These are phyloP conservation scores for Metschnikowia gelsemii DNA, from an alignment of 805 yeast genomes.

Conservation along the genomic window DNA sequence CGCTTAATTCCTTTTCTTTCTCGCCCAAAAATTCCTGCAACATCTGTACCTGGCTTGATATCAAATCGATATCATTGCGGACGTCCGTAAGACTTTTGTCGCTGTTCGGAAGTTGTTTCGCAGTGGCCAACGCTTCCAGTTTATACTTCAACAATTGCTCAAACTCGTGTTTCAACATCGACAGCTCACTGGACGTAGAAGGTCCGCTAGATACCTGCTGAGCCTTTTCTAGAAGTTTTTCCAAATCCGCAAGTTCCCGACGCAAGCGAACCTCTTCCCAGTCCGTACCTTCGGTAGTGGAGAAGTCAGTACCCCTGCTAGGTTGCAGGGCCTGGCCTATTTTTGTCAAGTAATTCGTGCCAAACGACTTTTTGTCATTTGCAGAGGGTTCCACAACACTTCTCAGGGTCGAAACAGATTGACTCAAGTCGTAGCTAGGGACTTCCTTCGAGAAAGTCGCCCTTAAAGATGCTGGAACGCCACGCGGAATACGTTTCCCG, in stretches of 20 bases:
- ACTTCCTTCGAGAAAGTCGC: constrained; percentile 88
- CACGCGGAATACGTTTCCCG: constrained; percentile 81
- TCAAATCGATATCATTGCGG: constrained; percentile 60
- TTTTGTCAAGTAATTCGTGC: constrained; percentile 53
- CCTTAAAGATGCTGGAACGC: constrained; percentile 90
- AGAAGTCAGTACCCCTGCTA: constrained; percentile 63
- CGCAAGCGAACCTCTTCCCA: constrained; percentile 89
- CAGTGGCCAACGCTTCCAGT: constrained; percentile 49
- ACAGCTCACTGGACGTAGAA: constrained; percentile 18
- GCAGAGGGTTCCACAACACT: constrained; percentile 19
- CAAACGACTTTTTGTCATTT: constrained; percentile 42
- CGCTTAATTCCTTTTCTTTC: constrained; percentile 58
- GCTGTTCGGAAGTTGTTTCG: constrained; percentile 11
- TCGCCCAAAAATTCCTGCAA: constrained; percentile 65
- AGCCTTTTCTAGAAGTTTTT: constrained; percentile 59
- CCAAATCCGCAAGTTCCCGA: constrained; percentile 75
- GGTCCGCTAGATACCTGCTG: constrained; percentile 21
- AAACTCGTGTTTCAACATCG: constrained; percentile 56
- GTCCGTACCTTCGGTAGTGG: constrained; percentile 73
- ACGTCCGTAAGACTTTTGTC: constrained; percentile 50
- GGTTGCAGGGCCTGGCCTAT: constrained; percentile 50
- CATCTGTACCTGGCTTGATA: constrained; percentile 73
- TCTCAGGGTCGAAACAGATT: constrained; percentile 5
- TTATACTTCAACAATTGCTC: constrained; percentile 82
- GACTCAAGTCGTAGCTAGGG: constrained; percentile 64